Percentiles rank a stretch among this genome's conserved stretches.
These are phyloP conservation scores for Atkinsonella hypoxylon DNA, from an alignment of 2,329 filamentous ascomycete genomes.

Conservation along the genomic window DNA sequence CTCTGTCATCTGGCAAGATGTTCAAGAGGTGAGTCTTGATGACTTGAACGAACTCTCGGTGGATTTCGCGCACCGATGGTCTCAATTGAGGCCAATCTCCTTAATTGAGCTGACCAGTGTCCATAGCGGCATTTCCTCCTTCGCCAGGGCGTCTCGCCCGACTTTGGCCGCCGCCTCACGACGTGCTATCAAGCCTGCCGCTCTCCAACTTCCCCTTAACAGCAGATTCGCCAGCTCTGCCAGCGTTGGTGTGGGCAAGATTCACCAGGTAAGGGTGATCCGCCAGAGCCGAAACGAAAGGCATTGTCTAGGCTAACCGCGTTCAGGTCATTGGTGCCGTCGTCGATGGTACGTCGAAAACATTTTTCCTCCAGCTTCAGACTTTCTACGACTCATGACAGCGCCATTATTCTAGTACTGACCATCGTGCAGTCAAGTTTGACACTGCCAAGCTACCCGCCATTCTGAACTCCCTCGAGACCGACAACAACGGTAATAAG, in stretches of 20 bases:
- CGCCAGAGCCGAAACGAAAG: neutral
- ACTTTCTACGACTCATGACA: neutral
- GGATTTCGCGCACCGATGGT: constrained; percentile 11
- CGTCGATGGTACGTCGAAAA: constrained; percentile 71
- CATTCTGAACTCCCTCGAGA: constrained; percentile 95
- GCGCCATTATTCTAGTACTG: constrained; percentile 10
- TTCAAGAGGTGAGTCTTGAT: constrained; percentile 61
- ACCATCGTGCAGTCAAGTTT: constrained; percentile 71
- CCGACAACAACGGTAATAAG: constrained; percentile 84
- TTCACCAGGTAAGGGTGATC: constrained; percentile 48
- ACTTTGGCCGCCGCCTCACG: constrained; percentile 44
- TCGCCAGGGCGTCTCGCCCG: constrained; percentile 50
- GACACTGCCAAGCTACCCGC: constrained; percentile 83
- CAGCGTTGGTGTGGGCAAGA: constrained; percentile 51
- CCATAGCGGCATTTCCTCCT: constrained; percentile 53
- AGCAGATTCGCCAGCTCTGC: constrained; percentile 48
- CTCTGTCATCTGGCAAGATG: constrained; percentile 64
- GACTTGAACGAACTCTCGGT: constrained; percentile 18
- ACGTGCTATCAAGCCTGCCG: constrained; percentile 45
- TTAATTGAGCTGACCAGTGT: constrained; percentile 33
- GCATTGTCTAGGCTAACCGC: constrained; percentile 21
- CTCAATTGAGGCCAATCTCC: constrained; percentile 41
- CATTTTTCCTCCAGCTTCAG: neutral
- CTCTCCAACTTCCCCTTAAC: constrained; percentile 42
- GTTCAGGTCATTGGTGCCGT: constrained; percentile 95